Conservation (phyloP, 1,284 basidiomycete genomes). For the Cryptococcus sp. region DNA sequence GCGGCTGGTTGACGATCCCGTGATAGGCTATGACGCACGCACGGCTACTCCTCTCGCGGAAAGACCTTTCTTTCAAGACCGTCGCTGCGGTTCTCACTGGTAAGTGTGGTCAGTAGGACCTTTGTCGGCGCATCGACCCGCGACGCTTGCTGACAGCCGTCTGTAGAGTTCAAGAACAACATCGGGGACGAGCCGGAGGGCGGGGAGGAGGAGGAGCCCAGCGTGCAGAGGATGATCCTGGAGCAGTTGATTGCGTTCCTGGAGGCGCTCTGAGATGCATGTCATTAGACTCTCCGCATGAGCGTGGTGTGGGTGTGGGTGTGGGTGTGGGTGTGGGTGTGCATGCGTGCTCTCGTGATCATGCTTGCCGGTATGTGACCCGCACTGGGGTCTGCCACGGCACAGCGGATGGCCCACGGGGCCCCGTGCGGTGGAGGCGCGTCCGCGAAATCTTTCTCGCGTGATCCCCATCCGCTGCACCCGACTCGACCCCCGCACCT, state of each 20-base stretch:
- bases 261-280: conserved; percentile 15
- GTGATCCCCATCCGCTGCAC: too few species aligned
- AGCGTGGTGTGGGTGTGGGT: too few species aligned
- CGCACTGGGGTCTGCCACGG: too few species aligned
- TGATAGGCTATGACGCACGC: conserved; percentile 60
- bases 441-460: too few species aligned
- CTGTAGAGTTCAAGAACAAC: conserved; percentile 31
- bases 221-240: conserved; percentile 31
- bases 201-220: conserved; percentile 13
- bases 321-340: too few species aligned
- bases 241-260: conserved; percentile 32
- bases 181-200: conserved; percentile 27
- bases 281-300: too few species aligned
- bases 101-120: conserved; percentile 13
- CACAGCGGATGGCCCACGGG: too few species aligned
- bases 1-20: background rate
- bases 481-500: too few species aligned
- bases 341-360: too few species aligned
- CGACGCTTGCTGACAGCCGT: conserved; percentile 3
- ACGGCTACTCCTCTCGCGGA: conserved; percentile 68
- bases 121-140: background rate
- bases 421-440: too few species aligned
- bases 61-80: conserved; percentile 49
- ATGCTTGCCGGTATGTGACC: too few species aligned
- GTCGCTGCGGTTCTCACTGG: conserved; percentile 38